Evolutionary conservation across 2,329 filamentous ascomycete species (phyloP), one percentile per base, ranked within the genome.

Genomic region (Ophiostoma ulmi): DNA sequence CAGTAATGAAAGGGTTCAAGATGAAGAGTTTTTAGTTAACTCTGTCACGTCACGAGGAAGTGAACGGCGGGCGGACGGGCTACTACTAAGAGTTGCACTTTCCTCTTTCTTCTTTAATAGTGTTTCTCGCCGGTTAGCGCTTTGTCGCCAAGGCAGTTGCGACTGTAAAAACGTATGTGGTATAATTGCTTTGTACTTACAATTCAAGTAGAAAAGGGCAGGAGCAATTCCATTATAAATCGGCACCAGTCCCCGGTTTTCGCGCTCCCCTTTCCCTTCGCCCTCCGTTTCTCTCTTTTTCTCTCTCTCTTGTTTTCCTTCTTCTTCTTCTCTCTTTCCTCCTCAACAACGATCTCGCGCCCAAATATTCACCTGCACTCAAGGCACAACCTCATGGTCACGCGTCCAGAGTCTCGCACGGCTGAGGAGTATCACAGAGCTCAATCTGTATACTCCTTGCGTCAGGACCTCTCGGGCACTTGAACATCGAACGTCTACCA

Each of bases 361-460:
- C 5, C 22, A 13, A 5, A 13, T 39, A 14, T 8, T 39, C 22
- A 26, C 31, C 10, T 17, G 22, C 63, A 14, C 7, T 66, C 41
- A 55, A 14, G 11, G 20, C 41, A 58, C 48, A 36, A 69, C 17
- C 76, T 74, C 77, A 83, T 83, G 81, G 74, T 76, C 75, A 76
- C 78, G 72, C 73, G 73, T 76, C 72, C 74, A 74, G 77, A 74
- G 72, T 78, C 73, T 81, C 82, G 82, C 81, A 87, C 83, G 85
- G 85, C 85, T 87, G 85, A 87, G 85, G 85, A 85, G 85, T 87
- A 86, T 86, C 78, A 81, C 84, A 84, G 85, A 81, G 77, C 76
- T 75, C 74, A 76, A 80, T 84, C 84, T 86, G 84, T 84, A 85
- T 86, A 86, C 85, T 87, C 85, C 85, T 87, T 87, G 85, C 85